Evolutionary conservation across 805 yeast genomes (phyloP), one percentile per base, ranked within the genome.

Genomic region (Wickerhamiella slavikovae): DNA sequence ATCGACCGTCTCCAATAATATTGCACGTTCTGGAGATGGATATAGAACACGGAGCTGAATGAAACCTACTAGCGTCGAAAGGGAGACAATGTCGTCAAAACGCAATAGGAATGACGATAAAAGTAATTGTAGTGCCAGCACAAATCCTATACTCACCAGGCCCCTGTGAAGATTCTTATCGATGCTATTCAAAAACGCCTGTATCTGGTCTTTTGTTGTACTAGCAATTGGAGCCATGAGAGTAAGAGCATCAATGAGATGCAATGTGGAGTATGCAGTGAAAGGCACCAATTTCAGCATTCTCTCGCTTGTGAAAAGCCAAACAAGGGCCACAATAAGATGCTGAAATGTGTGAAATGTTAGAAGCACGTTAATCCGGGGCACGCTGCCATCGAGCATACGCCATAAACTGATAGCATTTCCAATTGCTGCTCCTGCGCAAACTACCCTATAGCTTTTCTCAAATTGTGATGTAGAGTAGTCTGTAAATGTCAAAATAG

Each of bases 331-430:
- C 34, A 71, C 49, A 3, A 65, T 36, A 31, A 70, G 52, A 43
- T 65, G 67, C 50, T 79, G 93, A 57, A 75, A 75, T 47, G 77
- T 76, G 39, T 68, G 79, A 15, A 79, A 66, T 7, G 82, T 70
- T 31, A 78, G 44, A 45, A 82, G 71, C 2, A 38, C 66, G 32
- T 64, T 62, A 44, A 68, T 60, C 4, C 71, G 60, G 5, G 92
- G 91, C 30, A 62, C 57, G 17, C 58, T 54, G 13, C 67, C 55
- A 15, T 71, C 71, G 53, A 70, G 71, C 38, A 67, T 68, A 31
- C 45, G 40, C 17, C 34, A 26, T 20, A 49, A 28, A 24, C 47
- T 38, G 13, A 43, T 4, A 3, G 20, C n/a, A 19, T 8, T 8
- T 6, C 34, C n/a, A n/a, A n/a, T n/a, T n/a, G n/a, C n/a, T n/a